Evolutionary conservation across 148 eudicot species (phyloP), one percentile per base, ranked within the genome.

Genomic region (Vaccinium darrowii): DNA sequence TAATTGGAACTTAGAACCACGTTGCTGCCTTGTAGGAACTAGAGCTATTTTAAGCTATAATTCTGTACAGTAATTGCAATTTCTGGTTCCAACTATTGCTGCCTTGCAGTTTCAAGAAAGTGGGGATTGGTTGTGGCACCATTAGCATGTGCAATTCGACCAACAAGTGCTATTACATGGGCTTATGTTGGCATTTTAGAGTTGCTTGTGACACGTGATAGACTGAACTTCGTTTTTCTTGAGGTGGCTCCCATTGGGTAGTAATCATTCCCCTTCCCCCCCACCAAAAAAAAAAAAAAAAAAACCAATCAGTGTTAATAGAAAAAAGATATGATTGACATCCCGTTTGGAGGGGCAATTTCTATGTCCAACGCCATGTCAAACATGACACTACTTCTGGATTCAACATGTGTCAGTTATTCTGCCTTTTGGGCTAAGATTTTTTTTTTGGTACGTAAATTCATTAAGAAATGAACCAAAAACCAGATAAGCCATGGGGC

Each of bases 141-240:
- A 81, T 57, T 97, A 80, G 93, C 98, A 79, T 94, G 98, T 92
- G 92, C 98, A 10, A 86, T 95, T 87, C 93, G 98, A 58, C 98
- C 98, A 78, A 97, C 99, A 86, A 93, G 97, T 83, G 99, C 98
- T 71, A 92, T 94, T 83, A 91, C 92, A 84, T 96, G 99, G 99
- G 84, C 90, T 65, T 96, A 96, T 90, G 88, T 94, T 84, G 97
- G 97, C 77, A 56, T 93, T 69, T 81, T 92, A 79, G 95, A 96
- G 94, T 81, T 96, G 83, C 76, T 87, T 56, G 47, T 62, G 85
- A 86, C 94, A 51, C 85, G 87, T 56, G 91, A 94, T 75, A 90
- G 87, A 87, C 58, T 92, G 76, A 96, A 91, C 69, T 92, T 96
- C 78, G 69, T 94, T 71, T 89, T 93, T 88, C 88, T 90, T 84